These are phyloP conservation scores for Cylindrodendrum hubeiense DNA, from an alignment of 2,329 filamentous ascomycete genomes.

Conservation along the genomic window DNA sequence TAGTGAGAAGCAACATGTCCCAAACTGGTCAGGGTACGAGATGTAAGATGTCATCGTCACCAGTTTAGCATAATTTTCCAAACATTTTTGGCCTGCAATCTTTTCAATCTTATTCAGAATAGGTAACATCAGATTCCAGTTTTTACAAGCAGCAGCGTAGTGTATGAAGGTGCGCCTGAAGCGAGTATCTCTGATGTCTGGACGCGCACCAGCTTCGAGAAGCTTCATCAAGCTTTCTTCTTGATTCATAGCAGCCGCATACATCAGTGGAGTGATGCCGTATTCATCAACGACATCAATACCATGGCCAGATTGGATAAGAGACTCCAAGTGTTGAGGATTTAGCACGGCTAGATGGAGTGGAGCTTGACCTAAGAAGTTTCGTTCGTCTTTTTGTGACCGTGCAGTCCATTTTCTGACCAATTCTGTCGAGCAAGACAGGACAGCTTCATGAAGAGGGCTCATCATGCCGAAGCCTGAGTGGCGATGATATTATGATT, in stretches of 20 bases:
- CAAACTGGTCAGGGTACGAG: no score
- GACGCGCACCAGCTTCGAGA: background rate
- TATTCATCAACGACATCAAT: background rate
- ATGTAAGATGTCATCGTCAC: no score
- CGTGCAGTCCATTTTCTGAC: background rate
- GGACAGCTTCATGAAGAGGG: background rate
- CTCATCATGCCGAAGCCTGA: conserved; percentile 1
- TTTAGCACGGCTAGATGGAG: background rate
- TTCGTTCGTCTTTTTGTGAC: background rate
- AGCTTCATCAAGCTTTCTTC: background rate
- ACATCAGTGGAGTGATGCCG: conserved; percentile 11
- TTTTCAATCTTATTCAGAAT: no score
- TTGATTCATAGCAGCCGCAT: background rate
- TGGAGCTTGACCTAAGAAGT: conserved; percentile 9
- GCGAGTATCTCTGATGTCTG: background rate
- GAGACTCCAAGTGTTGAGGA: background rate
- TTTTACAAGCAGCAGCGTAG: background rate
- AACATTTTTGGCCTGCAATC: no score
- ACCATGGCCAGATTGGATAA: background rate
- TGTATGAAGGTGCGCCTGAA: background rate
- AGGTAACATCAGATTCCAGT: no score
- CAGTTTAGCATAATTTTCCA: no score
- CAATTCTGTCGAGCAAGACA: background rate
- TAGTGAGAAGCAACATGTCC: no score
- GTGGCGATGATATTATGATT: background rate